Evolutionary conservation across 1,139 yeast species (phyloP).

Genomic region (Pneumocystis wakefieldiae): DNA sequence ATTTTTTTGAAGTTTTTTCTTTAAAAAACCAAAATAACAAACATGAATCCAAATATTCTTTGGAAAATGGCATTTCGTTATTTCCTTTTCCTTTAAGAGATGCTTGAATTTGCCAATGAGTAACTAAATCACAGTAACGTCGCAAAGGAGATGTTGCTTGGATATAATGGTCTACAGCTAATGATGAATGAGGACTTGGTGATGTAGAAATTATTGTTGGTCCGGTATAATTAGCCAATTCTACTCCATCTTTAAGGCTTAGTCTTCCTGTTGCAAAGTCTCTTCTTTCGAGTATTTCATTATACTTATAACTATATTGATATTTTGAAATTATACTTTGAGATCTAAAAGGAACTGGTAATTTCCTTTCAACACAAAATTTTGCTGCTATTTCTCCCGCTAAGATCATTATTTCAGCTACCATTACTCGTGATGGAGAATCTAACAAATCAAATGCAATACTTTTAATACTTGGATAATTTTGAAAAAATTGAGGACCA

Average conservation of each 20-base stretch:
- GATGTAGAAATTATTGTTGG: constrained; percentile 35
- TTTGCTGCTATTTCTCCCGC: constrained; percentile 53
- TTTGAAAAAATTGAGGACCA: not conserved
- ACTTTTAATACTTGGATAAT: not conserved
- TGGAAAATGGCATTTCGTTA: not conserved
- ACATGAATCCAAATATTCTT: not conserved
- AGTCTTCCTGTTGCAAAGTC: constrained; percentile 24
- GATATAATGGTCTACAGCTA: constrained; percentile 42
- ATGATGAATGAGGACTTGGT: constrained; percentile 35
- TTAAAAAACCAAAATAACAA: not conserved
- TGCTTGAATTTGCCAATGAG: constrained; percentile 56
- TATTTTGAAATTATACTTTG: constrained; percentile 26
- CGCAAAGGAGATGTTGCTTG: constrained; percentile 84
- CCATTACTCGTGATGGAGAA: constrained; percentile 5
- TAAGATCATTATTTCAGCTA: constrained; percentile 9
- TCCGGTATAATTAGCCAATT: constrained; percentile 30
- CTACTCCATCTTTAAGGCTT: constrained; percentile 25
- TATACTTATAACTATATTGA: constrained; percentile 15
- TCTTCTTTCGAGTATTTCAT: constrained; percentile 17
- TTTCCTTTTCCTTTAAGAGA: constrained; percentile 17
- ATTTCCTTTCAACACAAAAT: constrained; percentile 31
- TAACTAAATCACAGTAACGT: constrained; percentile 66
- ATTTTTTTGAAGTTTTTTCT: not conserved
- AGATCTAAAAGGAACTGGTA: constrained; percentile 47
- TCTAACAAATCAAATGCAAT: not conserved